Conservation (phyloP, 2,329 filamentous ascomycete genomes). For the Blumeria graminis region DNA sequence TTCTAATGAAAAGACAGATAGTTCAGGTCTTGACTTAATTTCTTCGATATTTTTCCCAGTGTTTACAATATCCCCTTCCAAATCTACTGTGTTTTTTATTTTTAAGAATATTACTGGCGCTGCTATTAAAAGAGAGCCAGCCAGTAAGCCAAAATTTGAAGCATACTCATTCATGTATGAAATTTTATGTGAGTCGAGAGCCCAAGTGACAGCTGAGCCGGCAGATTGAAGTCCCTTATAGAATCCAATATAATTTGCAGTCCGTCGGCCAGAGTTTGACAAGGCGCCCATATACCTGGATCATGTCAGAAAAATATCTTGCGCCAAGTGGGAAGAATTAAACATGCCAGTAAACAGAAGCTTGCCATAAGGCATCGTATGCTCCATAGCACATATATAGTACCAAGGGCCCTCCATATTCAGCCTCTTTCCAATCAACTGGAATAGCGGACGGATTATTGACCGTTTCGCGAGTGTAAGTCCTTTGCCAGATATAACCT, state of each 20-base stretch:
- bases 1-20: too few species aligned
- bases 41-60: slow-evolving; percentile 63
- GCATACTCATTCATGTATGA: slow-evolving; percentile 52
- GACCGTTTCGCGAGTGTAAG: slow-evolving; percentile 22
- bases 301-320: slow-evolving; percentile 3
- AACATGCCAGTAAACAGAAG: slow-evolving; percentile 59
- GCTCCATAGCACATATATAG: slow-evolving; percentile 79
- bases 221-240: slow-evolving; percentile 85
- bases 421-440: slow-evolving; percentile 39
- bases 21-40: slow-evolving; percentile 20
- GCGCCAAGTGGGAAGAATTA: background rate
- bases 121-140: slow-evolving; percentile 50
- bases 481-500: slow-evolving; percentile 55
- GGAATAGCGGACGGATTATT: slow-evolving; percentile 5
- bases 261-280: slow-evolving; percentile 76
- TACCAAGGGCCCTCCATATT: slow-evolving; percentile 61
- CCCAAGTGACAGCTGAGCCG: slow-evolving; percentile 53
- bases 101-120: slow-evolving; percentile 55
- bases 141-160: slow-evolving; percentile 52
- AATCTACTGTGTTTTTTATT: slow-evolving; percentile 55
- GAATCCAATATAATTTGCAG: slow-evolving; percentile 77
- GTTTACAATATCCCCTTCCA: slow-evolving; percentile 66
- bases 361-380: slow-evolving; percentile 79
- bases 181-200: slow-evolving; percentile 36
- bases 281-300: slow-evolving; percentile 70